Evolutionary conservation across 2,329 filamentous ascomycete genomes (phyloP).

Genomic region (Diaporthe vaccinii): DNA sequence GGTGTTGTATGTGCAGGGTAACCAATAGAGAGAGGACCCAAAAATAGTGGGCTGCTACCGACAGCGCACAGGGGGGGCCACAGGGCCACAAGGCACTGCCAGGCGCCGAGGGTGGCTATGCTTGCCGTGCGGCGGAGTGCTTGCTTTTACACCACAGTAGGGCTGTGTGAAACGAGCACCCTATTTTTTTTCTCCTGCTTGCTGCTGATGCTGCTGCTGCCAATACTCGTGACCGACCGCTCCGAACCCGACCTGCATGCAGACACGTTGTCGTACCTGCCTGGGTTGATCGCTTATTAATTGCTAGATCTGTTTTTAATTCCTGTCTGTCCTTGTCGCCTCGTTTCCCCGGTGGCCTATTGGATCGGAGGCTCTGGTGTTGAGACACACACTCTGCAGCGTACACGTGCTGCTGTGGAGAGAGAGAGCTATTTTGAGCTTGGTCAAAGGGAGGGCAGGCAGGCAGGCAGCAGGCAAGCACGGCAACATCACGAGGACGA

Average conservation of each 20-base stretch:
- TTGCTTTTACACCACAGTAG: constrained; percentile 21
- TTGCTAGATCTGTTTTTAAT: background rate
- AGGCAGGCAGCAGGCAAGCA: background rate
- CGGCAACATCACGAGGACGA: constrained; percentile 4
- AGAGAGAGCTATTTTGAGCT: constrained; percentile 23
- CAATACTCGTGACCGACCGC: background rate
- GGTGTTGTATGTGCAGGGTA: background rate
- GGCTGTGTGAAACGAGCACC: constrained; percentile 34
- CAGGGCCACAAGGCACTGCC: constrained; percentile 12
- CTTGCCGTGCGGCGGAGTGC: constrained; percentile 37
- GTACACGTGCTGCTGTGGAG: background rate
- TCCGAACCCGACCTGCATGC: constrained; percentile 25
- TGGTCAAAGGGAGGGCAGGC: background rate
- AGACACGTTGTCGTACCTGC: constrained; percentile 30
- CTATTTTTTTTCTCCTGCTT: background rate
- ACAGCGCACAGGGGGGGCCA: background rate
- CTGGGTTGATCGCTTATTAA: background rate
- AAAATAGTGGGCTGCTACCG: constrained; percentile 34
- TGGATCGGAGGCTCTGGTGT: constrained; percentile 18
- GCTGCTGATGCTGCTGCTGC: background rate
- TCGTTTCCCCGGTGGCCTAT: background rate
- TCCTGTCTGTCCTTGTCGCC: constrained; percentile 6
- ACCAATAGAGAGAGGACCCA: constrained; percentile 1
- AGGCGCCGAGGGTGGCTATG: constrained; percentile 31
- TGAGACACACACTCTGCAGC: background rate